Evolutionary conservation across 371 early-diverging fungal species (phyloP).

Genomic region (Zancudomyces culisetae): DNA sequence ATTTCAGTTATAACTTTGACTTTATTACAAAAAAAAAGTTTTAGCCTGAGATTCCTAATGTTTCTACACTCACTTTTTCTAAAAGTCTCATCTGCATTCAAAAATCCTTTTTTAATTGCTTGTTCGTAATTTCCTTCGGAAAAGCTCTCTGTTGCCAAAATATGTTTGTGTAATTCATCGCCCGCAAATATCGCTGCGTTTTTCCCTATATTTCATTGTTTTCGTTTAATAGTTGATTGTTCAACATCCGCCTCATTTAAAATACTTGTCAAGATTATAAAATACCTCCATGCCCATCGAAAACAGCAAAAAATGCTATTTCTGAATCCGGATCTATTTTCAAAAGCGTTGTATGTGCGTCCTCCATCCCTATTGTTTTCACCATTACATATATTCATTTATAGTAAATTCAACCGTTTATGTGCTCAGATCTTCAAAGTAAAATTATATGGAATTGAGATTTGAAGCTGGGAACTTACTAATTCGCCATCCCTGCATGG

Average conservation of each 20-base stretch:
- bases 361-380: constrained; percentile 94
- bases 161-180: constrained; percentile 40
- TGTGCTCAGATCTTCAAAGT: no score
- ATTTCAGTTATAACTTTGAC: no score
- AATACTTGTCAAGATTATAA: no score
- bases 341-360: constrained; percentile 77
- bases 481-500: constrained; percentile 96
- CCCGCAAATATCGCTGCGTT: constrained; percentile 69
- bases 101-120: constrained; percentile 60
- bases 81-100: constrained; percentile 61
- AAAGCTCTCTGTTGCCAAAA: constrained; percentile 43
- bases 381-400: no score
- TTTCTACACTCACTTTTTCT: constrained; percentile 13
- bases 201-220: constrained; percentile 1
- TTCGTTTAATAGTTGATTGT: no score
- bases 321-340: constrained; percentile 29
- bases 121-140: constrained; percentile 33
- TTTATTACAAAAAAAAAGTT: neutral
- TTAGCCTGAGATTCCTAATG: neutral
- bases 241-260: no score
- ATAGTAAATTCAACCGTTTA: no score
- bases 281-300: constrained; percentile 94
- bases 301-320: constrained; percentile 71
- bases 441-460: no score
- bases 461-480: no score